A percentile compares a stretch with the other conserved stretches of the same genome.
phyloP scores from a whole-genome alignment of 495 filamentous ascomycete genomes.

The Penicillium steckii region DNA sequence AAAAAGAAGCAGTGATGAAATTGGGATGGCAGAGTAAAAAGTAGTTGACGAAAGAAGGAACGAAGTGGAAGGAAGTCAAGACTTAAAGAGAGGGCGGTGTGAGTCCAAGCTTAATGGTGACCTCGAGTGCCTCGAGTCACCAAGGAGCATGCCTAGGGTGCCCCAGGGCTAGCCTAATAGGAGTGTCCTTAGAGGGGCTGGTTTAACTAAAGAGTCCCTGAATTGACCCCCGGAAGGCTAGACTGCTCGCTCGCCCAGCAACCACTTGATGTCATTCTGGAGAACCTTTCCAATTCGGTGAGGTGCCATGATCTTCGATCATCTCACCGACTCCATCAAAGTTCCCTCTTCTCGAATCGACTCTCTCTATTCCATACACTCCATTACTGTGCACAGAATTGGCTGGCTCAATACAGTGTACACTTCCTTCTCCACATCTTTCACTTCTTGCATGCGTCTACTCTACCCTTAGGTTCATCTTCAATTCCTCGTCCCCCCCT shows the following conservation, averaged over 20 bases:
- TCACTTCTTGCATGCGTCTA: too few species aligned
- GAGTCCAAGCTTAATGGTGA: too few species aligned
- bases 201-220: neutral
- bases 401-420: too few species aligned
- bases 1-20: conserved; percentile 25
- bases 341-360: neutral
- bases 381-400: too few species aligned
- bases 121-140: too few species aligned
- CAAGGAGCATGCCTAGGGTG: too few species aligned
- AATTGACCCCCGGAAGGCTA: neutral
- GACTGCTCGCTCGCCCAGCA: neutral
- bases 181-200: neutral
- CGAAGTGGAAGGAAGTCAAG: conserved; percentile 26
- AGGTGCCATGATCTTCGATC: conserved; percentile 12
- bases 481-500: too few species aligned
- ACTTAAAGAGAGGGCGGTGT: conserved; percentile 28
- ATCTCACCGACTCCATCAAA: neutral
- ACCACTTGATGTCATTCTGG: conserved; percentile 30
- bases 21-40: conserved; percentile 17
- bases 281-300: conserved; percentile 11
- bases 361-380: neutral
- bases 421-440: too few species aligned
- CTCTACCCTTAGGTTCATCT: too few species aligned
- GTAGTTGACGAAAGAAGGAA: conserved; percentile 12
- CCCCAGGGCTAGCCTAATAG: neutral